Evolutionary conservation across 2,329 filamentous ascomycete genomes (phyloP).

Genomic region (Teratosphaeria viscida): DNA sequence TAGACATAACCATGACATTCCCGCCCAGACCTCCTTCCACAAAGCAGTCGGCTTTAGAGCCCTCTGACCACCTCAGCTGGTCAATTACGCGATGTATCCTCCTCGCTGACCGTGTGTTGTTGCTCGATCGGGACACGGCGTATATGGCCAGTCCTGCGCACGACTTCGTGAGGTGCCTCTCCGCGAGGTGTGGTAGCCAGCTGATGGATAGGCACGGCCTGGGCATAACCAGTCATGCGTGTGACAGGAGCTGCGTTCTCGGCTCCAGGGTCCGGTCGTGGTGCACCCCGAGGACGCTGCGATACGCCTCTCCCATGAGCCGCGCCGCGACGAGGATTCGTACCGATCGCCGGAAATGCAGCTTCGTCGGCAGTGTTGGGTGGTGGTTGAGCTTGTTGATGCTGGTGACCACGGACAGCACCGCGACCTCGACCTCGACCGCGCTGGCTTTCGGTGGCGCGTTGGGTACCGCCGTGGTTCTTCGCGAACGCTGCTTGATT

Average conservation of each 20-base stretch:
- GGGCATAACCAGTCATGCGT: not conserved
- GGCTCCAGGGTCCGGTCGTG: not conserved
- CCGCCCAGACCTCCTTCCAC: too few relatives aligned
- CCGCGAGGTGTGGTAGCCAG: too few relatives aligned
- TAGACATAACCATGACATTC: not conserved
- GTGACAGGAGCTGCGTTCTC: not conserved
- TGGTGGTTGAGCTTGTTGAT: not conserved
- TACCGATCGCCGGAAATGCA: constrained; percentile 47
- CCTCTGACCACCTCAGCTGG: not conserved
- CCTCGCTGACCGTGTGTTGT: not conserved
- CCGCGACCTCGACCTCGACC: not conserved
- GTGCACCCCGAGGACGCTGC: not conserved
- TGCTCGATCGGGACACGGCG: not conserved
- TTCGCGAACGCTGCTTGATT: not conserved
- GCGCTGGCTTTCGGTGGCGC: not conserved
- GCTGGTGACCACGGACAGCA: not conserved
- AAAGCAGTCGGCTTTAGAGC: too few relatives aligned
- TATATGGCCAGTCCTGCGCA: not conserved
- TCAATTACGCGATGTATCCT: not conserved
- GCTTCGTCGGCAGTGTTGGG: constrained; percentile 1
- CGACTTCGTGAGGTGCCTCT: not conserved
- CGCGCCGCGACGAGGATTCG: constrained; percentile 38
- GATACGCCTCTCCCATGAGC: not conserved
- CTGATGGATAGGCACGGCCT: not conserved
- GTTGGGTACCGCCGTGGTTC: not conserved